Evolutionary conservation across 1,139 yeast genomes (phyloP).

Genomic region (Scheffersomyces segobiensis): DNA sequence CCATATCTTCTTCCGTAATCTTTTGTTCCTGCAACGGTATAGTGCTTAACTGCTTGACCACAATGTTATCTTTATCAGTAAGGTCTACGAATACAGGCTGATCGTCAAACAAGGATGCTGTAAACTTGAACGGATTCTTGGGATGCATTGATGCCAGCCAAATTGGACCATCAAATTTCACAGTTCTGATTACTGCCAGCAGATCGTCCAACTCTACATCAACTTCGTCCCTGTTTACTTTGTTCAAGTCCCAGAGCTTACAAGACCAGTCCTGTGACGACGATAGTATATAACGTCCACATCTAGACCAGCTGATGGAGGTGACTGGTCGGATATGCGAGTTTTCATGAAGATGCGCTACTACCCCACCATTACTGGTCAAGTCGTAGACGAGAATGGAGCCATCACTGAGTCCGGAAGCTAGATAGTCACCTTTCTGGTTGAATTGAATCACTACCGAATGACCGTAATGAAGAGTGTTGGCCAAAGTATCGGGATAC

Average conservation of each 20-base stretch:
- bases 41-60: conserved; percentile 26
- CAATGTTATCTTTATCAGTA: conserved; percentile 31
- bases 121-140: conserved; percentile 37
- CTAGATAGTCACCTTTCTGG: conserved; percentile 81
- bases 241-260: conserved; percentile 74
- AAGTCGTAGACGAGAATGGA: conserved; percentile 75
- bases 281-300: conserved; percentile 71
- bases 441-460: conserved; percentile 75
- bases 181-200: conserved; percentile 38
- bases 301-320: conserved; percentile 72
- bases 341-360: conserved; percentile 53
- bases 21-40: conserved; percentile 22
- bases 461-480: conserved; percentile 66
- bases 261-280: conserved; percentile 87
- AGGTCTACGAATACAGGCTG: conserved; percentile 58
- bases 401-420: conserved; percentile 84
- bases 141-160: conserved; percentile 72
- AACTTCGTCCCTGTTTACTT: conserved; percentile 21
- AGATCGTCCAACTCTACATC: conserved; percentile 23
- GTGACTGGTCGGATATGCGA: conserved; percentile 75
- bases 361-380: conserved; percentile 54
- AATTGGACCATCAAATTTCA: conserved; percentile 66
- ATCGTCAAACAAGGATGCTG: conserved; percentile 53
- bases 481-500: conserved; percentile 80
- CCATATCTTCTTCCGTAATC: conserved; percentile 18